phyloP scores from a whole-genome alignment of 768 basidiomycete genomes.

The Fomitopsis serialis region DNA sequence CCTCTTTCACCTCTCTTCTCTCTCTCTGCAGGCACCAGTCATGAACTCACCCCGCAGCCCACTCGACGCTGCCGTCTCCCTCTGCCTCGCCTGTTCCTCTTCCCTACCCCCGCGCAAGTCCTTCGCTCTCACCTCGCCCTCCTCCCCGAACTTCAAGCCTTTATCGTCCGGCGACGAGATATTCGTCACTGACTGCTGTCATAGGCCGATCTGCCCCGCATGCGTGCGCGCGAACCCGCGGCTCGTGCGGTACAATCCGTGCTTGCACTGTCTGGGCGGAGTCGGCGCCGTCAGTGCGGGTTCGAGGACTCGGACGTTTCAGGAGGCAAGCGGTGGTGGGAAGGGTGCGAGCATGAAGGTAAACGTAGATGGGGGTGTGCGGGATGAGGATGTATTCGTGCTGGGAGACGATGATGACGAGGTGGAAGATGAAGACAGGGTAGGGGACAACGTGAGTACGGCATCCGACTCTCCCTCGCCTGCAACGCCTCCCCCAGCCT shows the following conservation, averaged over 20 bases:
- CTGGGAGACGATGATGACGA: slow-evolving; percentile 62
- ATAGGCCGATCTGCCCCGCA: slow-evolving; percentile 53
- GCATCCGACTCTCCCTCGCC: slow-evolving; percentile 6
- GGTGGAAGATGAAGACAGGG: slow-evolving; percentile 28
- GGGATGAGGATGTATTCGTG: slow-evolving; percentile 60
- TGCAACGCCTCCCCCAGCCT: slow-evolving; percentile 15
- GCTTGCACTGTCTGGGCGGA: slow-evolving; percentile 62
- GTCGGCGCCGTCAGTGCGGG: slow-evolving; percentile 33
- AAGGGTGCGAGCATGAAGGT: slow-evolving; percentile 2
- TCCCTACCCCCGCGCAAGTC: slow-evolving; percentile 20
- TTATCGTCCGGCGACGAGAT: slow-evolving; percentile 11
- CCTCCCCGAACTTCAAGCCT: neutral
- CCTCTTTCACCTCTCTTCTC: no score
- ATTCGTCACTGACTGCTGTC: slow-evolving; percentile 61
- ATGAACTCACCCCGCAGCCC: neutral
- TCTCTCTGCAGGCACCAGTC: neutral
- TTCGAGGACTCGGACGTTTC: neutral
- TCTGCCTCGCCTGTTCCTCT: slow-evolving; percentile 24
- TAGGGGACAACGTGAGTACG: slow-evolving; percentile 5
- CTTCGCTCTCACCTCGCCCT: neutral
- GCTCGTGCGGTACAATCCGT: slow-evolving; percentile 64
- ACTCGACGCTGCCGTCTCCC: neutral
- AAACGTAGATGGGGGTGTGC: slow-evolving; percentile 49
- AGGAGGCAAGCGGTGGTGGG: slow-evolving; percentile 12
- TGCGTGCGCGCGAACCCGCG: slow-evolving; percentile 61